Evolutionary conservation across 768 basidiomycete genomes (phyloP), one percentile per base, ranked within the genome.

Genomic region (Mycena floridula): DNA sequence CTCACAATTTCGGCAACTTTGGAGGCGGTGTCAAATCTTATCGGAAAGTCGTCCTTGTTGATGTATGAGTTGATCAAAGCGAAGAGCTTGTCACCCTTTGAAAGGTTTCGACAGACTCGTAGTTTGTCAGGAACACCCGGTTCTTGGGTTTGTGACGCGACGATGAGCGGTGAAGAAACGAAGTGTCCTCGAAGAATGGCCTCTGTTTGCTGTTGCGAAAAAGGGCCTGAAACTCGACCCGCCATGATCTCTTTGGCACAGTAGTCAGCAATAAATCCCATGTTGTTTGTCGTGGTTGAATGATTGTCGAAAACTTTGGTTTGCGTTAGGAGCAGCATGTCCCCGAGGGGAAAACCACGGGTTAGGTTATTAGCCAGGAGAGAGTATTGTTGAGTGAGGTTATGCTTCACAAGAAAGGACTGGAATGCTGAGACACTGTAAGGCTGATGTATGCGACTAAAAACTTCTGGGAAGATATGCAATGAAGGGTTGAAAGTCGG

Each of bases 101-200:
- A 52, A 1, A 52, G 37, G 39, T 52, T 13, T 2, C 45, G 41
- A 25, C 48, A 52, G 8, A 49, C 51, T 0, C 51, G 40, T 11
- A 23, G 37, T 38, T 50, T 52, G 2, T 47, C 24, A 6, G 36
- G 38, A 3, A 13, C 4, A 4, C 45, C 48, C 11, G 49, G 45
- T 7, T 32, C 49, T 25, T 50, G 40, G 1, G 3, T 27, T 18
- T 35, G 28, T 21, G 9, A n/a, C 5, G 46, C 28, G 20, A 50
- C 35, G 21, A 47, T 49, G 7, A 52, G 13, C 0, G 51, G 51
- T 0, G 42, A 49, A 28, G 20, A 22, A 18, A 20, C 27, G 24
- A 52, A 46, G 6, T 24, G 38, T 6, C 48, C 51, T 20, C n/a
- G n/a, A n/a, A n/a, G n/a, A n/a, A n/a, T n/a, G n/a, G n/a, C n/a